phyloP scores from a whole-genome alignment of 2,329 filamentous ascomycete genomes.

The Penicillium sp. region DNA sequence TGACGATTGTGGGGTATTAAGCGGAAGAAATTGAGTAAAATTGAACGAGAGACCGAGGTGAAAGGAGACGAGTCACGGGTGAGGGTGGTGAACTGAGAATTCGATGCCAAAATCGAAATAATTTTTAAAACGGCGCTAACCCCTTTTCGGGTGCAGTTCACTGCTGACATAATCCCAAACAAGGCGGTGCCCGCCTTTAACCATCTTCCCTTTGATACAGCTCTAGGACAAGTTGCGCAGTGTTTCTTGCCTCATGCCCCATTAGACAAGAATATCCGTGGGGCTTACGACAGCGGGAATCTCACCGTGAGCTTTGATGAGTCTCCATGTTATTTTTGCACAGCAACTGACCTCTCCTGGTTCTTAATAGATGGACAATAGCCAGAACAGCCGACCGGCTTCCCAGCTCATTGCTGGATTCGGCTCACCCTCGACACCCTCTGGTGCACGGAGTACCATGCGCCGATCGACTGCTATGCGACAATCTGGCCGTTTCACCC shows the following conservation, averaged over 20 bases:
- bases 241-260: constrained; percentile 1
- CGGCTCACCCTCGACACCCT: constrained; percentile 42
- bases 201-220: constrained; percentile 13
- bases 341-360: neutral
- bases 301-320: neutral
- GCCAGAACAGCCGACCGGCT: constrained; percentile 52
- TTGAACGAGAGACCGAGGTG: constrained; percentile 17
- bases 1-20: constrained; percentile 24
- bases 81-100: constrained; percentile 17
- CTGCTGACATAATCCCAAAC: constrained; percentile 8
- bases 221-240: neutral
- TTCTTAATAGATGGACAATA: constrained; percentile 32
- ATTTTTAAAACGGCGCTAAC: constrained; percentile 18
- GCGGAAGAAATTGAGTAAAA: constrained; percentile 12
- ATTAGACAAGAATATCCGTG: neutral
- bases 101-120: constrained; percentile 15
- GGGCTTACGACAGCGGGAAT: neutral
- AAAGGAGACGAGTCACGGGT: constrained; percentile 23
- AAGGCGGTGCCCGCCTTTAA: constrained; percentile 1
- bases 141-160: neutral
- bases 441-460: constrained; percentile 34
- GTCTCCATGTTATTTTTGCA: neutral
- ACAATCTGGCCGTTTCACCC: constrained; percentile 37
- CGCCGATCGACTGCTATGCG: constrained; percentile 40
- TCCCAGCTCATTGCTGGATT: constrained; percentile 61